Evolutionary conservation across 106 monocot genomes (phyloP).

Genomic region (Acanthochlamys bracteata): DNA sequence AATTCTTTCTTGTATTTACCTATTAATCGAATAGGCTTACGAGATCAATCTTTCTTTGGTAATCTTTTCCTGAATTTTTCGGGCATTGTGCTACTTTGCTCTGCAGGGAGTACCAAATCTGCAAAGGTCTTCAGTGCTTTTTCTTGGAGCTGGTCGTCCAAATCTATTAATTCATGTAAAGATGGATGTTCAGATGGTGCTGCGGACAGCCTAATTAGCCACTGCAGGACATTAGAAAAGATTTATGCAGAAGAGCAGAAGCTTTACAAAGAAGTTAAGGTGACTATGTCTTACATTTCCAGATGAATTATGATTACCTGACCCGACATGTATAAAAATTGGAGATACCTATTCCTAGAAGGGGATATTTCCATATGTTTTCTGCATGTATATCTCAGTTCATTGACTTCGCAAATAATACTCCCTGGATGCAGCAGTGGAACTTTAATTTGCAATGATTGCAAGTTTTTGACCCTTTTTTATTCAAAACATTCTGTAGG

Average conservation of each 20-base stretch:
- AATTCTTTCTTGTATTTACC: too few species aligned
- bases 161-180: slow-evolving; percentile 32
- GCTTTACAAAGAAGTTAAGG: slow-evolving; percentile 89
- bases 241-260: slow-evolving; percentile 59
- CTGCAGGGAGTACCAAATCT: slow-evolving; percentile 64
- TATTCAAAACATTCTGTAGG: slow-evolving; percentile 26
- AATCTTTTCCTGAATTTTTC: too few species aligned
- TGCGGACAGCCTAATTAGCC: slow-evolving; percentile 23
- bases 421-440: too few species aligned
- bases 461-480: not conserved
- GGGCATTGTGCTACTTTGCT: too few species aligned
- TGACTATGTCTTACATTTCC: slow-evolving; percentile 8
- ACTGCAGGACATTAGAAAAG: slow-evolving; percentile 63
- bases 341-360: too few species aligned
- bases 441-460: too few species aligned
- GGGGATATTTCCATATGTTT: too few species aligned
- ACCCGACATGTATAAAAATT: too few species aligned
- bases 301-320: too few species aligned
- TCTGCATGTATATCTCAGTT: too few species aligned
- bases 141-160: slow-evolving; percentile 81
- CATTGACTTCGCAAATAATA: too few species aligned
- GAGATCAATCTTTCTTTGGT: too few species aligned
- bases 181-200: slow-evolving; percentile 27
- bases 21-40: not conserved
- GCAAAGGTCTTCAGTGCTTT: slow-evolving; percentile 68